Conservation (phyloP, 2,329 filamentous ascomycete species). For the Colletotrichum noveboracense region DNA sequence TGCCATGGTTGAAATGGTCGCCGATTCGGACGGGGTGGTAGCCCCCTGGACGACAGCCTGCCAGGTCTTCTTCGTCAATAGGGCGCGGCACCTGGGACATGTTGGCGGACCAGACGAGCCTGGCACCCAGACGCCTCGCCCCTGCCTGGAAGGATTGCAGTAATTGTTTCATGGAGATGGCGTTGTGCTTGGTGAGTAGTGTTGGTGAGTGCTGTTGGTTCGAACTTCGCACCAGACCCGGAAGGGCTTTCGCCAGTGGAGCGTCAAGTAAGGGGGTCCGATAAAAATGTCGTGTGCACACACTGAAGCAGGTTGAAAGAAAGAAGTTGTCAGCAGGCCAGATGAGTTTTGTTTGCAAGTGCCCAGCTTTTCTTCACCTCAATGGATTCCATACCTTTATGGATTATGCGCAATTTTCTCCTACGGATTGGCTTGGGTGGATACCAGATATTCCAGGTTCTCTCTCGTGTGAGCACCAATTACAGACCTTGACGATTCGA, state of each 20-base stretch:
- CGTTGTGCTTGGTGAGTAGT: neutral
- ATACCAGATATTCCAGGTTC: no score
- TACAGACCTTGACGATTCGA: no score
- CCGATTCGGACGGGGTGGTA: neutral
- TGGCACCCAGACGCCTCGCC: neutral
- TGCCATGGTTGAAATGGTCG: neutral
- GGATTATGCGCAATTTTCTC: no score
- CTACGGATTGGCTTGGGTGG: no score
- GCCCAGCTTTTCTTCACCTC: no score
- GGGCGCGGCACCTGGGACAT: neutral
- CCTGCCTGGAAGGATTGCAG: neutral
- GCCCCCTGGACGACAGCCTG: neutral
- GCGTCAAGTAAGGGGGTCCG: neutral
- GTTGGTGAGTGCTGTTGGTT: neutral
- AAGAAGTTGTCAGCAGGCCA: neutral
- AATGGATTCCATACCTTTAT: no score
- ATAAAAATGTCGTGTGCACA: rapidly evolving
- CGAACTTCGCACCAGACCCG: no score
- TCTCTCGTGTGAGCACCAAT: no score
- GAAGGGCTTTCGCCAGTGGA: no score
- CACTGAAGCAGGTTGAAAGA: neutral
- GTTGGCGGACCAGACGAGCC: neutral
- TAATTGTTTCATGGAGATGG: neutral
- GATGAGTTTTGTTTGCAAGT: neutral
- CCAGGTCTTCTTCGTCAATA: neutral